Conservation (phyloP, 768 basidiomycete species). For the Mycena haematopus region DNA sequence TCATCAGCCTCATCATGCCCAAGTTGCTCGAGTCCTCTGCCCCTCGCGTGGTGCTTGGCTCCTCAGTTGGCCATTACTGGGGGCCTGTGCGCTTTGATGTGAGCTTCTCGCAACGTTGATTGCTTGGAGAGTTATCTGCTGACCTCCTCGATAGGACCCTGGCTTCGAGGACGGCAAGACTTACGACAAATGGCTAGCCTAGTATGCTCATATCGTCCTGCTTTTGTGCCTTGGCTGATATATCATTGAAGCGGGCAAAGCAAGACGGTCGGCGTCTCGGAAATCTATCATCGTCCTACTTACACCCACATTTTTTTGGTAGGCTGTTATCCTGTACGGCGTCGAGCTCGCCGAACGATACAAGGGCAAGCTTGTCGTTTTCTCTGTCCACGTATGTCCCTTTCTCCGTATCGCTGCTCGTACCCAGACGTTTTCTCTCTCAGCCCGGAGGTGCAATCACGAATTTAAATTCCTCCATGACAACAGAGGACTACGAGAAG, state of each 20-base stretch:
- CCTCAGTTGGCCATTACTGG: slow-evolving; percentile 16
- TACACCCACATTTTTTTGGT: background rate
- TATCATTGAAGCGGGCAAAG: slow-evolving; percentile 6
- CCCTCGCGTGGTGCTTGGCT: slow-evolving; percentile 10
- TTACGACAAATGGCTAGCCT: slow-evolving; percentile 22
- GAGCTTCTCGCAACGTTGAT: background rate
- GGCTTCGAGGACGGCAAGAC: slow-evolving; percentile 17
- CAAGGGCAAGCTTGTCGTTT: slow-evolving; percentile 10
- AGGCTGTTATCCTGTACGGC: slow-evolving; percentile 16
- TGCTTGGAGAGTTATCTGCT: background rate
- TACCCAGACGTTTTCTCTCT: background rate
- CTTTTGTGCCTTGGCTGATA: slow-evolving; percentile 1
- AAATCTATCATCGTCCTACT: background rate
- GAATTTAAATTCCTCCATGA: slow-evolving; percentile 6
- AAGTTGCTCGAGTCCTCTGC: slow-evolving; percentile 16
- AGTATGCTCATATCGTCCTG: slow-evolving; percentile 3
- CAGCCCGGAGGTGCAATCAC: slow-evolving; percentile 17
- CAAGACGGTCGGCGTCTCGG: slow-evolving; percentile 6
- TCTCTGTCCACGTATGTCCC: slow-evolving; percentile 13
- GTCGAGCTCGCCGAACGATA: slow-evolving; percentile 15
- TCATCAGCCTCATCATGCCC: slow-evolving; percentile 32
- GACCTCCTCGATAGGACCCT: slow-evolving; percentile 5
- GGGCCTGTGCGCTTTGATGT: slow-evolving; percentile 21
- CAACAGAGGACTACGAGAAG: slow-evolving; percentile 15
- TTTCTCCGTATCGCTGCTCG: background rate